Evolutionary conservation across 1,284 basidiomycete genomes (phyloP), one percentile per base, ranked within the genome.

Genomic region (Austroboletus novae-zelandiae): DNA sequence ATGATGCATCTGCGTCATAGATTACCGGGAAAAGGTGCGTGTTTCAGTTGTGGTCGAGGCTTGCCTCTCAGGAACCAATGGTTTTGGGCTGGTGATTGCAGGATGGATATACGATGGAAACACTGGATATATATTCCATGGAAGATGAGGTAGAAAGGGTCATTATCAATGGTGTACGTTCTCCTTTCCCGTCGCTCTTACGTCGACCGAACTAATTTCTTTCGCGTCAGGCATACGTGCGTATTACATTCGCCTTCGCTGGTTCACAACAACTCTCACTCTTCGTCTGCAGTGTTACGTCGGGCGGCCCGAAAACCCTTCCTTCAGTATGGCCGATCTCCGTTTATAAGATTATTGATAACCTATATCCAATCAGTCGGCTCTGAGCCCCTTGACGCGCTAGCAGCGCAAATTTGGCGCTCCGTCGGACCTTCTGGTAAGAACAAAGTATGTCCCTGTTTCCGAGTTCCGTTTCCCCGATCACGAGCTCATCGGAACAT

Each of bases 391-490:
- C 71, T 94, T 18, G 81, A 86, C 47, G 57, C 58, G 8, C 79
- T 94, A 9, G 83, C 89, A 0, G 65, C 78, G 45, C 75, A 74
- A 14, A 94, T 95, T 48, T 89, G 84, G 77, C 70, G 70, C 25
- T 86, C 87, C 1, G 75, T 81, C 0, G 92, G 92, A 0, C 91
- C 91, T 0, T 93, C 91, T 0, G 93, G 93, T 0, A 78, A 72
- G 3, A 95, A 95, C 72, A 91, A 91, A 74, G 88, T 83, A 43
- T 9, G 30, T 31, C 20, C 27, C 9, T 14, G 32, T 6, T n/a
- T 31, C 3, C 1, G 15, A 11, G 18, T 9, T n/a, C 9, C 18
- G 5, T 40, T 40, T 10, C 11, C 11, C 11, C 5, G 2, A 42
- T 39, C 17, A 31, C 6, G 20, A 29, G 40, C 13, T 15, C 13